Conservation (phyloP, 2,329 filamentous ascomycete species). For the Fonsecaea pugnacius region DNA sequence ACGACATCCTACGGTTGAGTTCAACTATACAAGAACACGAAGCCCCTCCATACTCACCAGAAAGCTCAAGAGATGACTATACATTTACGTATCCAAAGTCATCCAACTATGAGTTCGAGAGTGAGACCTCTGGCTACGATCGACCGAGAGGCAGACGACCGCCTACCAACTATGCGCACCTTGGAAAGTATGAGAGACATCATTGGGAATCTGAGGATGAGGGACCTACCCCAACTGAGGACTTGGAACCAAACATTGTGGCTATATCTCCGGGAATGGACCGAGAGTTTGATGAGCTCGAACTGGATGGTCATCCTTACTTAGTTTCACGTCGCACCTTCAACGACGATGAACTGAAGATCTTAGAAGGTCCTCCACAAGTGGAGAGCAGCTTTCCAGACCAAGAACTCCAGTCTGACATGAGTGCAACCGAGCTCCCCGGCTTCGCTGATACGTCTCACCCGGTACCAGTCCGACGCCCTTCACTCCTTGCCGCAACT, state of each 20-base stretch:
- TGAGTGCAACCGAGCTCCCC: neutral
- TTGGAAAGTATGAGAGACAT: conserved; percentile 29
- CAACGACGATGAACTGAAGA: conserved; percentile 32
- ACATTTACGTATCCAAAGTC: conserved; percentile 38
- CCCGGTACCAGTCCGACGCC: conserved; percentile 12
- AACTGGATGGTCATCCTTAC: conserved; percentile 35
- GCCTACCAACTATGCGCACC: conserved; percentile 32
- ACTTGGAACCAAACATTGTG: conserved; percentile 35
- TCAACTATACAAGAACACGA: conserved; percentile 18
- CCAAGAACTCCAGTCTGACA: neutral
- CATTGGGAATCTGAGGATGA: conserved; percentile 28
- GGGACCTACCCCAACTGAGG: conserved; percentile 20
- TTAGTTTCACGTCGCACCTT: conserved; percentile 32
- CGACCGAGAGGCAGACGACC: conserved; percentile 33
- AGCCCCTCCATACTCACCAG: conserved; percentile 32
- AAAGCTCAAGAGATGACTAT: conserved; percentile 37
- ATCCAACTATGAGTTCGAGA: conserved; percentile 37
- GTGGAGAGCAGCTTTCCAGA: neutral
- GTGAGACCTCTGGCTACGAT: conserved; percentile 34
- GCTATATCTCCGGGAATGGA: conserved; percentile 31
- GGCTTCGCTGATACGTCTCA: neutral
- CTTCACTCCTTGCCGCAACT: conserved; percentile 22
- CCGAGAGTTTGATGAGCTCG: conserved; percentile 35
- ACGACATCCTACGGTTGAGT: conserved; percentile 36
- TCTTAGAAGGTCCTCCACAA: conserved; percentile 23